phyloP scores from a whole-genome alignment of 306 rosid species.

The Boehmeria nivea region DNA sequence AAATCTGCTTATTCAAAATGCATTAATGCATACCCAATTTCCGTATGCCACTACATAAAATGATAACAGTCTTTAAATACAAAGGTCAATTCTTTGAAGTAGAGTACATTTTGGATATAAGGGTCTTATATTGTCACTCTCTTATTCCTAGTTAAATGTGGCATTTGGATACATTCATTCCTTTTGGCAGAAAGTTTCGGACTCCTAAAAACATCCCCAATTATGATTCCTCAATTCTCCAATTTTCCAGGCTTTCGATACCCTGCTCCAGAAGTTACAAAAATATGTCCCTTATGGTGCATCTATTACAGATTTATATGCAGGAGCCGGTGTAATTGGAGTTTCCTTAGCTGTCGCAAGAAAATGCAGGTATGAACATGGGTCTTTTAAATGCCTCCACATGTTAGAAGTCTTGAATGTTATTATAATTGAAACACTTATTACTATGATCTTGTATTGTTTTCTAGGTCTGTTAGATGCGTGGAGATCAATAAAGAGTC shows the following conservation, averaged over 20 bases:
- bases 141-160: too few species aligned
- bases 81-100: not conserved
- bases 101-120: not conserved
- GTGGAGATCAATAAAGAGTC: slow-evolving; percentile 90
- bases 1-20: not conserved
- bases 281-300: slow-evolving; percentile 83
- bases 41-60: too few species aligned
- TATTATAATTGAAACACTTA: not conserved
- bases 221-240: not conserved
- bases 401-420: slow-evolving; percentile 4
- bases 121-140: not conserved
- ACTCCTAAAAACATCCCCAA: not conserved
- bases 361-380: slow-evolving; percentile 80
- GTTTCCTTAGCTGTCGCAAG: slow-evolving; percentile 82
- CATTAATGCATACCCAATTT: not conserved
- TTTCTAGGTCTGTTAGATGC: slow-evolving; percentile 77
- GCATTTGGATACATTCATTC: too few species aligned
- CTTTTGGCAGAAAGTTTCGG: too few species aligned
- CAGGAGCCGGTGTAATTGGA: slow-evolving; percentile 96
- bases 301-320: slow-evolving; percentile 87
- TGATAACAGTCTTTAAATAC: not conserved
- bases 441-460: slow-evolving; percentile 2
- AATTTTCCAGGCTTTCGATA: slow-evolving; percentile 69
- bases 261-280: slow-evolving; percentile 77
- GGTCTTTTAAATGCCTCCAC: slow-evolving; percentile 19